Evolutionary conservation across 2,329 filamentous ascomycete species (phyloP), one percentile per base, ranked within the genome.

Genomic region (Moelleriella libera): DNA sequence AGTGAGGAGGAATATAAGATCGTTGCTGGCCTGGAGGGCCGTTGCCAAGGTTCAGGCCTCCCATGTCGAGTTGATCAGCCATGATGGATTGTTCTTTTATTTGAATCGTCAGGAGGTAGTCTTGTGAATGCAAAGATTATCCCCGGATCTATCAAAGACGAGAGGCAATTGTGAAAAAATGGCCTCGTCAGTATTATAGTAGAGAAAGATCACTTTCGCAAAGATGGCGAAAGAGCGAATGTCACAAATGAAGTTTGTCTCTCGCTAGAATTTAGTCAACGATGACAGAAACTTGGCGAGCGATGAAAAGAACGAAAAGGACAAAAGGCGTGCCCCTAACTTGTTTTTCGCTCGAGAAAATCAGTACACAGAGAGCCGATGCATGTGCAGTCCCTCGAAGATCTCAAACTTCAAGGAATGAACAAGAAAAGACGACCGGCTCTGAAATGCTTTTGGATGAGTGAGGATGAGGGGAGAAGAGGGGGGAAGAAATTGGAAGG

Each of bases 1-100:
- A 80, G 68, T 92, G 87, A 66, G 86, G 86, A 55, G 86, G 86
- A 56, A 92, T 88, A 74, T 92, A 92, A 49, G 85, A 85, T 60
- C 83, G 82, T 49, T 53, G 55, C 44, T 59, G 56, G 4, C 47
- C 47, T 10, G 41, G 47, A 47, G 63, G 60, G 48, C 60, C 64
- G 32, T 65, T 64, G 49, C 68, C 79, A 54, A 90, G 72, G 67
- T 70, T 82, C 60, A 90, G 73, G 63, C 80, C 83, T 65, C 84
- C 84, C 84, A 88, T 88, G 63, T 68, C 82, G 59, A 59, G 58
- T 45, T 11, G 32, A 61, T 87, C 83, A 65, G 84, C 84, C 84
- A 88, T 88, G 63, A 67, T 82, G 59, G 59, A 58, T 45, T 11
- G 28, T 30, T n/a, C 11, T 12, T 39, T 42, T 14, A 31, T 43